These are phyloP conservation scores for Aspergillus mulundensis DNA, from an alignment of 495 filamentous ascomycete genomes.

Conservation along the genomic window DNA sequence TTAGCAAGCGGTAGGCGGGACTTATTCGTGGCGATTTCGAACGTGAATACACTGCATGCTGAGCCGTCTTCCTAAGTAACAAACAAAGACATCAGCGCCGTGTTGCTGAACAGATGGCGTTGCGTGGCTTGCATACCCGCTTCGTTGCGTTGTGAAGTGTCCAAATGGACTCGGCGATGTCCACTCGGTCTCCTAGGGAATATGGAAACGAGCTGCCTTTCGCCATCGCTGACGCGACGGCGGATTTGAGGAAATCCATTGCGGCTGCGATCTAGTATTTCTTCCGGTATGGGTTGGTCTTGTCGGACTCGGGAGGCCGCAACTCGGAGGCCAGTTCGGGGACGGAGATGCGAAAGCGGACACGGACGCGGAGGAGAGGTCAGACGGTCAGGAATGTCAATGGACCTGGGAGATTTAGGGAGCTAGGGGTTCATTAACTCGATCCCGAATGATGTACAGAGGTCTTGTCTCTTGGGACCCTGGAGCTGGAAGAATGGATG, in stretches of 20 bases:
- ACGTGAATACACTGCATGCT: conserved; percentile 92
- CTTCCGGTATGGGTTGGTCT: conserved; percentile 3
- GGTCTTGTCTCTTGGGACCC: background rate
- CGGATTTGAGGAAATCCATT: conserved; percentile 98
- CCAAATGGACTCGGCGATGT: conserved; percentile 88
- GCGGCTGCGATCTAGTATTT: conserved; percentile 5
- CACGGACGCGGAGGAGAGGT: no score
- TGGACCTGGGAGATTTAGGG: no score
- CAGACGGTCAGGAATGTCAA: no score
- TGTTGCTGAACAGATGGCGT: background rate
- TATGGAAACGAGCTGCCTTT: conserved; percentile 92
- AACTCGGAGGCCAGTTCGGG: background rate
- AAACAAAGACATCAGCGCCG: conserved; percentile 12
- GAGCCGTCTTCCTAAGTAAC: conserved; percentile 76
- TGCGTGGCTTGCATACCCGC: conserved; percentile 53
- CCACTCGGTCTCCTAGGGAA: conserved; percentile 83
- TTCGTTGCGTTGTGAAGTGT: conserved; percentile 86
- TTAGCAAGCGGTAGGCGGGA: conserved; percentile 78
- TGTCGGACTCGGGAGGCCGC: background rate
- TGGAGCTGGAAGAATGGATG: background rate
- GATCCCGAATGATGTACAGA: no score
- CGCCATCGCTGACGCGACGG: conserved; percentile 91
- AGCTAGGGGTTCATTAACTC: no score
- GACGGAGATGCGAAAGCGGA: no score
- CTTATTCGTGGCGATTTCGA: conserved; percentile 77